phyloP scores from a whole-genome alignment of 2,329 filamentous ascomycete genomes.

The Aspergillus thermomutatus region DNA sequence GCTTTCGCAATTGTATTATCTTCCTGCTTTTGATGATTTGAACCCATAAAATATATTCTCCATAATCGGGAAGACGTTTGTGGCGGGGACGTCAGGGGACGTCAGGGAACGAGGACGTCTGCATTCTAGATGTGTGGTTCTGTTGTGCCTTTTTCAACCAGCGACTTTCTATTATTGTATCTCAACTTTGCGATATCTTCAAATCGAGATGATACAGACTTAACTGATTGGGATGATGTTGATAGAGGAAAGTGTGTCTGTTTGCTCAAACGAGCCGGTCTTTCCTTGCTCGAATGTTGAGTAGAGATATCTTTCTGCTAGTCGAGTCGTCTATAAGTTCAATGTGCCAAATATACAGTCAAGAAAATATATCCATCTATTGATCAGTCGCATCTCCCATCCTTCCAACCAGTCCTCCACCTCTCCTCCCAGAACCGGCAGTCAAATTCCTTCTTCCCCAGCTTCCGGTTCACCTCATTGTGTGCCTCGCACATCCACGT shows the following conservation, averaged over 20 bases:
- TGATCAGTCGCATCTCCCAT: conserved; percentile 60
- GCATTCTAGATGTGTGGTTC: conserved; percentile 29
- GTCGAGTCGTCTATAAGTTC: background rate
- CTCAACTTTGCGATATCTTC: conserved; percentile 8
- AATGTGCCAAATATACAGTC: background rate
- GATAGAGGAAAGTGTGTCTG: background rate
- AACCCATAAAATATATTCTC: conserved; percentile 26
- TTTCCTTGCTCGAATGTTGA: background rate
- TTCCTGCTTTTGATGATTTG: conserved; percentile 18
- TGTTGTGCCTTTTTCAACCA: conserved; percentile 32
- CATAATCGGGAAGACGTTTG: conserved; percentile 21
- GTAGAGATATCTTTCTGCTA: background rate
- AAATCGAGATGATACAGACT: conserved; percentile 1
- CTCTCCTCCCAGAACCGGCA: conserved; percentile 88
- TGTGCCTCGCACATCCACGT: conserved; percentile 51
- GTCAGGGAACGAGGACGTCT: conserved; percentile 20
- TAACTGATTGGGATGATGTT: background rate
- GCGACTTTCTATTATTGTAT: conserved; percentile 26
- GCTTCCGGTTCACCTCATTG: conserved; percentile 60
- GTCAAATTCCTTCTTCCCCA: conserved; percentile 90
- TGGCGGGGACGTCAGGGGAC: conserved; percentile 23
- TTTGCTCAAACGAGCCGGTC: background rate
- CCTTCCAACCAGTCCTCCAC: conserved; percentile 83
- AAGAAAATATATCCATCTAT: background rate
- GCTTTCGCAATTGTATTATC: conserved; percentile 19